phyloP scores from a whole-genome alignment of 441 rosid genomes.

The Arabidopsis hybrid region DNA sequence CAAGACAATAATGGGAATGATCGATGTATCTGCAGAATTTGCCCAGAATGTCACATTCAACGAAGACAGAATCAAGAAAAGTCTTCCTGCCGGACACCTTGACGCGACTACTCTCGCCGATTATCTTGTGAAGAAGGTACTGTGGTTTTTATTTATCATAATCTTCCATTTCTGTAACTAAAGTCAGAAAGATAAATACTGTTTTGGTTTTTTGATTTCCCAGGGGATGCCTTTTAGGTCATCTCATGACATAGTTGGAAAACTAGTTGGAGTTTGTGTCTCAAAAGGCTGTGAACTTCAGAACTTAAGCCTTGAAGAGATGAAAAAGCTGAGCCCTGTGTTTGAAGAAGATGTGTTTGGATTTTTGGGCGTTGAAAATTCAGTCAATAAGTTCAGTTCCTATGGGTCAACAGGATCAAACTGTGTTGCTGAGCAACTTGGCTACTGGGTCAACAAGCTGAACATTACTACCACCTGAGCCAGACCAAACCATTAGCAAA shows the following conservation, averaged over 20 bases:
- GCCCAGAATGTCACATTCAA: constrained; percentile 86
- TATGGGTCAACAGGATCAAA: constrained; percentile 87
- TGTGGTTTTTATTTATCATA: constrained; percentile 21
- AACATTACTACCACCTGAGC: constrained; percentile 41
- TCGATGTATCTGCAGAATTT: constrained; percentile 93
- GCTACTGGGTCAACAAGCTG: constrained; percentile 74
- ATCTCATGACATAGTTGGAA: constrained; percentile 89
- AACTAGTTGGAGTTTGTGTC: constrained; percentile 82
- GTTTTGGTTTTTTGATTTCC: background rate
- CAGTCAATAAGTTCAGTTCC: constrained; percentile 81
- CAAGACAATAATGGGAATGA: constrained; percentile 83
- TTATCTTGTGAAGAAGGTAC: constrained; percentile 92
- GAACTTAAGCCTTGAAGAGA: constrained; percentile 74
- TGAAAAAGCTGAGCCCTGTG: constrained; percentile 64
- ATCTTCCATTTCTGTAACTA: background rate
- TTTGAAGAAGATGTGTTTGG: constrained; percentile 83
- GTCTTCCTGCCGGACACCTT: constrained; percentile 89
- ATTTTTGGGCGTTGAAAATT: constrained; percentile 84
- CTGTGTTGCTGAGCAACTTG: constrained; percentile 71
- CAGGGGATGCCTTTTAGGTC: constrained; percentile 95
- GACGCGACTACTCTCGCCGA: constrained; percentile 98
- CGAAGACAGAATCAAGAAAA: constrained; percentile 63
- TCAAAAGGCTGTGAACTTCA: constrained; percentile 74
- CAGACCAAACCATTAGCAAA: constrained; percentile 16
- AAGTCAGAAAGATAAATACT: background rate